Base-by-base conservation (phyloP, 371 early-diverging fungal genomes). In the Mucor plumbeus region DNA sequence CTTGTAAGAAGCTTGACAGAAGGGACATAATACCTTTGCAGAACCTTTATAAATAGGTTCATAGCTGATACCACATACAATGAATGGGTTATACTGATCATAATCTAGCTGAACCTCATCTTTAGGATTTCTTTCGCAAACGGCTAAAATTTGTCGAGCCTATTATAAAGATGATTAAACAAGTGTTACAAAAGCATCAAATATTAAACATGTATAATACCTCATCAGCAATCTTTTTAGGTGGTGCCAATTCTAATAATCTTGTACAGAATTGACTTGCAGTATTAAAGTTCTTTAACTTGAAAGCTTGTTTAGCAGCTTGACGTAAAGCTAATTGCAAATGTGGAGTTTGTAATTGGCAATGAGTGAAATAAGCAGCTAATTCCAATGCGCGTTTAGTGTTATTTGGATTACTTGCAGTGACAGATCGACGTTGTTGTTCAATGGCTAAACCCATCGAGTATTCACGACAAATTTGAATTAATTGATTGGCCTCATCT, bases 61-160 rank as follows among this genome's bases (percentile, higher is more conserved):
- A 72, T 84, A 93, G 14, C 93, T 88, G 26, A 84, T 81, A 15
- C 84, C 92, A 72, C 96, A 96, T 9, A 95, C 82, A 11, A 87
- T 88, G 69, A 96, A 96, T 53, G 97, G 94, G 71, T 94, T 96
- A 83, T 91, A 93, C 74, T 91, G 94, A 77, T 98, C 95, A 76
- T 95, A 97, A 57, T 94, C 88, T 38, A 98, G 70, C 17, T 82
- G 74, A 34, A 95, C 82, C 70, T 88, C 90, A 77, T 98, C 95
- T 33, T 84, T 83, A 57, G 91, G 87, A 44, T 83, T 92, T 47
- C 88, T 89, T 72, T 95, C 95, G 62, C 90, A 88, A 6, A 90
- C 86, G 6, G 87, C 73, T n/a, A 43, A n/a, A 15, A 43, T 43
- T 13, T 43, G 43, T 43, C 43, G 43, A 15, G 43, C 43, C 43